A percentile compares a stretch with the other conserved stretches of the same genome.
These are phyloP conservation scores for Aspergillus sp. DNA, from an alignment of 2,329 filamentous ascomycete species.

Conservation along the genomic window DNA sequence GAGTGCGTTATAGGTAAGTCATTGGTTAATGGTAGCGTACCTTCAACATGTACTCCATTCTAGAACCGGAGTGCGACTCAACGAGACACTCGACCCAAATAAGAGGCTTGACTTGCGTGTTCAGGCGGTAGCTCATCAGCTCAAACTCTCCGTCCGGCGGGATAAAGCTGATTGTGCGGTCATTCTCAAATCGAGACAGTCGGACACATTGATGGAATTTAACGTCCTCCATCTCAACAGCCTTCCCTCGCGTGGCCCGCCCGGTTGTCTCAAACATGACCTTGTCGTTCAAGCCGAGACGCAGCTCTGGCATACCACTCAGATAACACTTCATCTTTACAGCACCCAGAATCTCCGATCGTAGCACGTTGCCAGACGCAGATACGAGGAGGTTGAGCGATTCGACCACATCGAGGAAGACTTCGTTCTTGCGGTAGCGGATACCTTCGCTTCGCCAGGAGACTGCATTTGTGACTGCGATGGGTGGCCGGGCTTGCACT, in stretches of 20 bases:
- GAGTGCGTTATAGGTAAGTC: background rate
- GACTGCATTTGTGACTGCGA: slow-evolving; percentile 96
- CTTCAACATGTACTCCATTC: slow-evolving; percentile 99
- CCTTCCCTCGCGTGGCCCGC: slow-evolving; percentile 88
- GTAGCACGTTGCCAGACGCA: slow-evolving; percentile 88
- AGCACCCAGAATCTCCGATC: slow-evolving; percentile 93
- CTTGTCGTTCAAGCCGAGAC: slow-evolving; percentile 95
- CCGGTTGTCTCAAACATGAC: slow-evolving; percentile 99
- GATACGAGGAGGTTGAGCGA: slow-evolving; percentile 94
- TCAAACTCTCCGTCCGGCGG: slow-evolving; percentile 98
- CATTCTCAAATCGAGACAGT: slow-evolving; percentile 94
- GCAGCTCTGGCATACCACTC: slow-evolving; percentile 94
- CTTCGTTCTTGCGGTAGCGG: slow-evolving; percentile 97
- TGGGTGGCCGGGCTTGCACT: slow-evolving; percentile 90
- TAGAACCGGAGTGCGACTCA: slow-evolving; percentile 89
- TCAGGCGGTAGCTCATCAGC: slow-evolving; percentile 97
- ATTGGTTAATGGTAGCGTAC: slow-evolving; percentile 33
- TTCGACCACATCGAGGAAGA: slow-evolving; percentile 96
- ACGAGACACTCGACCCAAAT: slow-evolving; percentile 99
- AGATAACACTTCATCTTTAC: slow-evolving; percentile 99
- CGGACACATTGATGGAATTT: slow-evolving; percentile 99
- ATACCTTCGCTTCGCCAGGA: slow-evolving; percentile 98
- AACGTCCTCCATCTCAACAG: slow-evolving; percentile 99
- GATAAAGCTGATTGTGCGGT: slow-evolving; percentile 97
- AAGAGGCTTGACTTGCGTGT: slow-evolving; percentile 96